Conservation (phyloP, 306 rosid species). For the Sophora flavescens region DNA sequence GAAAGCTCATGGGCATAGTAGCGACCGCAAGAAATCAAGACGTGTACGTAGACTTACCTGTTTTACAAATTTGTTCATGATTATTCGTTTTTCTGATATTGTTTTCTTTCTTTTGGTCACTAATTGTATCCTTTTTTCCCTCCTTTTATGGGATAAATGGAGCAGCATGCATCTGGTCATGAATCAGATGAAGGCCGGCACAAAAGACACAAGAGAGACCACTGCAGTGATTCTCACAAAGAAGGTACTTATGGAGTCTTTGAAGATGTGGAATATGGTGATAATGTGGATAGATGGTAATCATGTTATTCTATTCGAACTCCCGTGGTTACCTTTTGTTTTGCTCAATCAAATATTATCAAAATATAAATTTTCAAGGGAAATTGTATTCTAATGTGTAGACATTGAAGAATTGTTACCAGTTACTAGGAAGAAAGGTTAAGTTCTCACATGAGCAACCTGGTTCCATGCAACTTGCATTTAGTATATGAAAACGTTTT, state of each 20-base stretch:
- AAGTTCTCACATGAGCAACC: conserved; percentile 33
- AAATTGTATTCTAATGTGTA: conserved; percentile 35
- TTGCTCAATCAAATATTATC: conserved; percentile 17
- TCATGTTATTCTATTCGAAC: conserved; percentile 33
- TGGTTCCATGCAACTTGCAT: conserved; percentile 25
- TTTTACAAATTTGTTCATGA: conserved; percentile 14
- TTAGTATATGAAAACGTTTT: background rate
- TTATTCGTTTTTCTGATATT: conserved; percentile 23
- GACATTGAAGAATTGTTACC: background rate
- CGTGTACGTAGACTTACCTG: conserved; percentile 58
- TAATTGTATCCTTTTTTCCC: conserved; percentile 1
- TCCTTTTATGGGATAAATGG: conserved; percentile 33
- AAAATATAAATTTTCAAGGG: conserved; percentile 34
- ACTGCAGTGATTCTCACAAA: conserved; percentile 69
- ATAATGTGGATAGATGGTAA: conserved; percentile 70
- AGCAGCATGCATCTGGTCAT: conserved; percentile 73
- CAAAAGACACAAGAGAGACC: conserved; percentile 80
- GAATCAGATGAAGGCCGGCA: conserved; percentile 86
- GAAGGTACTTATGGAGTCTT: conserved; percentile 68
- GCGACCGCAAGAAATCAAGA: conserved; percentile 80
- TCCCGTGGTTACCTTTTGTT: conserved; percentile 24
- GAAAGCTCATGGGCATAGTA: conserved; percentile 73
- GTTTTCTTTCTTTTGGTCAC: conserved; percentile 2
- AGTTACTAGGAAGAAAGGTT: conserved; percentile 40
- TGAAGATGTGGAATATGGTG: conserved; percentile 90